Evolutionary conservation across 306 rosid species (phyloP).

Genomic region (Glycine soja): DNA sequence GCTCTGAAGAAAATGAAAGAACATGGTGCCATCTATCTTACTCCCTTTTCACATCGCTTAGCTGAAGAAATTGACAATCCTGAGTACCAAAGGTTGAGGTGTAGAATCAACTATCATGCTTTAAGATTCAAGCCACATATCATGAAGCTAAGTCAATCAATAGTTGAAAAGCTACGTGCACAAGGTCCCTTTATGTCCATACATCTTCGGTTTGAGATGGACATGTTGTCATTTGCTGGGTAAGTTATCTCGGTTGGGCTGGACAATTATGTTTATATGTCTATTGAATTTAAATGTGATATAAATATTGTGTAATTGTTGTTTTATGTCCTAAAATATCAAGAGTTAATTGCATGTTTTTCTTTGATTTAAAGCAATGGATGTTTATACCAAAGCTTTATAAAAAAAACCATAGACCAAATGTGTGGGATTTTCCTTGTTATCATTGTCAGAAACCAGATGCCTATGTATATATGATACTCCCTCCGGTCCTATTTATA

Average conservation of each 20-base stretch:
- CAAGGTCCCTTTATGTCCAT: conserved; percentile 96
- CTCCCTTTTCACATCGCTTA: conserved; percentile 98
- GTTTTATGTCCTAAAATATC: neutral
- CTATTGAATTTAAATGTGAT: conserved; percentile 18
- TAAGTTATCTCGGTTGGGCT: conserved; percentile 50
- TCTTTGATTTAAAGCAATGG: conserved; percentile 16
- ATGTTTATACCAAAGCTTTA: conserved; percentile 29
- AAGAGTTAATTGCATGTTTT: conserved; percentile 32
- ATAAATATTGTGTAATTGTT: conserved; percentile 13
- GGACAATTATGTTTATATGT: conserved; percentile 38
- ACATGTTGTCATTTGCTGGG: conserved; percentile 99
- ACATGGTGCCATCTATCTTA: conserved; percentile 92
- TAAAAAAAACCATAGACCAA: conserved; percentile 32
- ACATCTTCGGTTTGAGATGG: conserved; percentile 99
- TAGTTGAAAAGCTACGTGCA: conserved; percentile 89
- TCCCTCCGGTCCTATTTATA: too few species aligned
- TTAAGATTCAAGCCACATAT: conserved; percentile 90
- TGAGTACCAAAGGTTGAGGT: conserved; percentile 95
- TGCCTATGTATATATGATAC: neutral
- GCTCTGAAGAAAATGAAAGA: conserved; percentile 92
- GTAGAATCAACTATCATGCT: conserved; percentile 98
- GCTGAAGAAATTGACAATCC: conserved; percentile 93
- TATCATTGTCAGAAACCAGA: neutral
- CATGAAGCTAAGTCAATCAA: conserved; percentile 86
- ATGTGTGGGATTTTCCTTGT: conserved; percentile 8